These are phyloP conservation scores for Hysterangium stoloniferum DNA, from an alignment of 768 basidiomycete genomes.

Conservation along the genomic window DNA sequence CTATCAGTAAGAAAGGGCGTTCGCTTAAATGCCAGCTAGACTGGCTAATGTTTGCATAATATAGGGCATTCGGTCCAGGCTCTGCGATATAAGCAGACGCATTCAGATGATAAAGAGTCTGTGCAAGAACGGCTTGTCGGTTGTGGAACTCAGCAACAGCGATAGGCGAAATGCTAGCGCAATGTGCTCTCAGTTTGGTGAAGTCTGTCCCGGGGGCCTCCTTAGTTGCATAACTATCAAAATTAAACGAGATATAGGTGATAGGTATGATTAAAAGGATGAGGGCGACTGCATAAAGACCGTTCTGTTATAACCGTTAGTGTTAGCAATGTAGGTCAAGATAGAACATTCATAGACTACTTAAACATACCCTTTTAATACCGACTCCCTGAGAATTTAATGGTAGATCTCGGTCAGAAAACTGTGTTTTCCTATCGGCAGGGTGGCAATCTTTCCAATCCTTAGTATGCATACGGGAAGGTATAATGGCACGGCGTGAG, in stretches of 20 bases:
- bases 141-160: slow-evolving; percentile 34
- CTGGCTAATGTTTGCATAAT: slow-evolving; percentile 63
- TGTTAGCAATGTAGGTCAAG: no score
- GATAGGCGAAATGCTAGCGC: slow-evolving; percentile 44
- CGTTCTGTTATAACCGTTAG: not conserved
- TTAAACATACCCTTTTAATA: not conserved
- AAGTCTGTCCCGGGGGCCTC: not conserved
- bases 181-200: slow-evolving; percentile 28
- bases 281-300: not conserved
- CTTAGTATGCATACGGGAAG: no score
- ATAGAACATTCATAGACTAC: no score
- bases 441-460: no score
- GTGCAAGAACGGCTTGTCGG: slow-evolving; percentile 50
- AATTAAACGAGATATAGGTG: not conserved
- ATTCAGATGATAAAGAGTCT: slow-evolving; percentile 38
- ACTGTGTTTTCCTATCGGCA: no score
- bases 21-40: slow-evolving; percentile 67
- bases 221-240: not conserved
- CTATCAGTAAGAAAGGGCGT: slow-evolving; percentile 63
- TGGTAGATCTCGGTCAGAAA: no score
- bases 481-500: no score
- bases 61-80: slow-evolving; percentile 63
- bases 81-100: slow-evolving; percentile 72
- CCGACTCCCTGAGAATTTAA: no score
- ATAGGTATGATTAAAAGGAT: not conserved